Base-by-base conservation (phyloP, 371 early-diverging fungal genomes). In the Polyrhizophydium stewartii region DNA sequence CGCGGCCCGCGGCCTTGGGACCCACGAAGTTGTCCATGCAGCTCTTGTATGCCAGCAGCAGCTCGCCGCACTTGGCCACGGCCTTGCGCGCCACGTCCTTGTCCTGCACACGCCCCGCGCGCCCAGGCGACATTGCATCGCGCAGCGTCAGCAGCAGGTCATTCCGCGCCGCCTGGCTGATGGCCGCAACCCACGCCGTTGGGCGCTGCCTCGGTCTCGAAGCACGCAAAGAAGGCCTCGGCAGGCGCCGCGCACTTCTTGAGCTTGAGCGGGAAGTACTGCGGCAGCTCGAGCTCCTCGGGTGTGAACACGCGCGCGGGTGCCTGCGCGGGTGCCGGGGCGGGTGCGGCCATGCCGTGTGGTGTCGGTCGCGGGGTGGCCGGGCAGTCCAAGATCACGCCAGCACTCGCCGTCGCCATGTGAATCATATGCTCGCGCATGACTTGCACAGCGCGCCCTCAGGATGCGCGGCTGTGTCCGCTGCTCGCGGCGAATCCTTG, bases 161-260 rank as follows among this genome's bases (percentile, higher is more conserved):
- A 27, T n/a, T 7, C 3, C 3, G 49, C 25, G 16, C 28, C 7
- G 22, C 25, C 16, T 17, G 27, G 31, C 16, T 50, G 31, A 16
- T 3, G 32, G 10, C 3, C 3, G 27, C 28, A n/a, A 41, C 55
- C 12, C 61, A 75, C 75, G 32, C 71, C 70, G 46, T 72, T 75
- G 31, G 73, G 73, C 10, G 67, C 45, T 0, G 72, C 57, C 56
- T 72, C 68, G 38, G 49, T 62, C 25, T 73, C 73, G 49, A 69
- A 77, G 61, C 77, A 77, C n/a, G 62, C 67, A 61, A 77, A 77
- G 63, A 77, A 77, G 1, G 68, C 33, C 27, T 77, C 77, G 16
- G 72, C 66, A 0, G 65, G 67, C 16, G 64, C 66, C 1, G 65
- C 62, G 63, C 77, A 77, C 59, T 70, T 70, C 37, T 57, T 50